Percentiles rank a stretch among this genome's conserved stretches.
These are phyloP conservation scores for Cystobasidium slooffiae DNA, from an alignment of 1,284 basidiomycete genomes.

Conservation along the genomic window DNA sequence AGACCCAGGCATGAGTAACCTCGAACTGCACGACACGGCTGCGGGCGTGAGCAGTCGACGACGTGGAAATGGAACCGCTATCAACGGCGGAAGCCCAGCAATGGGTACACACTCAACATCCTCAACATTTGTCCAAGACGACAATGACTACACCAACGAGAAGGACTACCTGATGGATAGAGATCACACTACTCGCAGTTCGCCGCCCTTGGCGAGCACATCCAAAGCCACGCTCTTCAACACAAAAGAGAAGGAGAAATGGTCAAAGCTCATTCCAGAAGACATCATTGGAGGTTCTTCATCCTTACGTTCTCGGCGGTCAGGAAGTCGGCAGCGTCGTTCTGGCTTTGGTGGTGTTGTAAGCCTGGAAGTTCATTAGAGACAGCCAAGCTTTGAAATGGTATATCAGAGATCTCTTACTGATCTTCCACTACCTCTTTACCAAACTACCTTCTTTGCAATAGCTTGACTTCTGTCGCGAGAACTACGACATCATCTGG, in stretches of 20 bases:
- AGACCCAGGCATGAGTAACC: slow-evolving; percentile 42
- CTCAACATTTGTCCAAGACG: slow-evolving; percentile 3
- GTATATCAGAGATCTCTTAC: no score
- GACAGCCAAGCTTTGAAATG: not conserved
- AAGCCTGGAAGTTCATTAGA: not conserved
- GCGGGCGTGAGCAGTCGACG: slow-evolving; percentile 28
- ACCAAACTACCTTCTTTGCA: not conserved
- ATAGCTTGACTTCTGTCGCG: slow-evolving; percentile 25
- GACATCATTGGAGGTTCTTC: slow-evolving; percentile 27
- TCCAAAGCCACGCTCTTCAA: slow-evolving; percentile 15
- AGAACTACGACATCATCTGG: slow-evolving; percentile 40
- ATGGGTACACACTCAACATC: slow-evolving; percentile 1
- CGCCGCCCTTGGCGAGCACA: slow-evolving; percentile 8
- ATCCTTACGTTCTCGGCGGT: not conserved
- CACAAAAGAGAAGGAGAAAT: slow-evolving; percentile 42
- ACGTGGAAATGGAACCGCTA: slow-evolving; percentile 8
- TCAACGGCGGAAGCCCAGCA: not conserved
- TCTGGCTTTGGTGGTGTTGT: slow-evolving; percentile 23
- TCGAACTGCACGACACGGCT: slow-evolving; percentile 34
- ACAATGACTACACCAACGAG: slow-evolving; percentile 19
- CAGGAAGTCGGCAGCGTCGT: slow-evolving; percentile 1
- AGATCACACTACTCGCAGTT: not conserved
- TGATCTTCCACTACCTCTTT: not conserved
- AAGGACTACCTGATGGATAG: slow-evolving; percentile 41
- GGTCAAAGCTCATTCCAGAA: slow-evolving; percentile 39